These are phyloP conservation scores for Fusarium anguioides DNA, from an alignment of 2,329 filamentous ascomycete species.

Conservation along the genomic window DNA sequence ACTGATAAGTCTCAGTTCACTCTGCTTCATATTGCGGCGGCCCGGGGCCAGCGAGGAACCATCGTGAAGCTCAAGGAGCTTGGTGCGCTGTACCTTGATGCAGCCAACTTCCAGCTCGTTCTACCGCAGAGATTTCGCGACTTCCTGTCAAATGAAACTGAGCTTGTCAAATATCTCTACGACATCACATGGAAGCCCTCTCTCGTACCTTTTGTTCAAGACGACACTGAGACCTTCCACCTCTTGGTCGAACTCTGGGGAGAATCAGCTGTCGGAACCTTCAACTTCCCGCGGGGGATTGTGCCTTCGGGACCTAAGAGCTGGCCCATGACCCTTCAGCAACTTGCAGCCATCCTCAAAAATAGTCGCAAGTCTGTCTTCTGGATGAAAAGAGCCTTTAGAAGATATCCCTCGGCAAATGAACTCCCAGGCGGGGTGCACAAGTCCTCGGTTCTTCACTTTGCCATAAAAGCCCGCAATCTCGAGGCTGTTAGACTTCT, in stretches of 20 bases:
- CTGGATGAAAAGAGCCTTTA: not conserved
- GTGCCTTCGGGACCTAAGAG: not conserved
- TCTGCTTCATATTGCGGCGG: conserved; percentile 16
- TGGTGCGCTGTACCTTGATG: not conserved
- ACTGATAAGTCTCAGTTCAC: no score
- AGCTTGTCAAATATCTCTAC: not conserved
- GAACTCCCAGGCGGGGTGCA: not conserved
- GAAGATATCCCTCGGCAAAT: not conserved
- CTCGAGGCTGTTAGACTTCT: not conserved
- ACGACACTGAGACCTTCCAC: not conserved
- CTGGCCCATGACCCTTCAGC: conserved; percentile 1
- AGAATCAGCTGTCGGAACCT: not conserved
- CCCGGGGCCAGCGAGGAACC: not conserved
- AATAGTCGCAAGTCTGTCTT: not conserved
- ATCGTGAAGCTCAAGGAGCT: not conserved
- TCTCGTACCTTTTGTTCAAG: not conserved
- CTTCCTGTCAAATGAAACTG: not conserved
- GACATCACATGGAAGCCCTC: not conserved
- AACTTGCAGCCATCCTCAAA: not conserved
- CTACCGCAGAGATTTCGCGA: not conserved
- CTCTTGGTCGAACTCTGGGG: not conserved
- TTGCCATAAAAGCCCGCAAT: conserved; percentile 7
- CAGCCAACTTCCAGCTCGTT: not conserved
- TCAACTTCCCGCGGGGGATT: not conserved
- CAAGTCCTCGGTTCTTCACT: conserved; percentile 3